Base-by-base conservation (phyloP, 2,329 filamentous ascomycete species). In the Hirsutella thompsonii region DNA sequence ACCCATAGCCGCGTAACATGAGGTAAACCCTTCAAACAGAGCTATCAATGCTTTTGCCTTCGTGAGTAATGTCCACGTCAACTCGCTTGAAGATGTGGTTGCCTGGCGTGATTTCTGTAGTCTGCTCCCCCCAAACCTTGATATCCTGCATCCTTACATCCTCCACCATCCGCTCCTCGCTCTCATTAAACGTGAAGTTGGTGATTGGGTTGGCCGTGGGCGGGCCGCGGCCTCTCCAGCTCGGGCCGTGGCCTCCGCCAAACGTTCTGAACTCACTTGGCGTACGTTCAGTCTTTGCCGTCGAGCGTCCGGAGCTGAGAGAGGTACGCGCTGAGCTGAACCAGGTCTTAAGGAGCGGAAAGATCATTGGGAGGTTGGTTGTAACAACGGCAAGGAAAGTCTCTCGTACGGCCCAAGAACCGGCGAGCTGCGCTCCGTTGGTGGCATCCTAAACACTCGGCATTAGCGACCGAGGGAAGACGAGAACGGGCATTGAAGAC, bases 341-440 rank as follows among this genome's bases (percentile, higher is more conserved):
- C 57, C 62, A 64, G 36, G 45, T 49, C 46, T 63, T 63, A 40
- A 70, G 42, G 2, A 70, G 53, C 8, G 68, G 64, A 53, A 69
- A 68, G 40, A 69, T 55, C 55, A 67, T 61, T 4, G 61, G 63
- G 2, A 66, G 52, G 47, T 67, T 67, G 8, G 63, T 67, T 1
- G 61, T 65, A 36, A 66, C 52, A 29, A 65, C 55, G 3, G 65
- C 64, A 20, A 66, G 60, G 37, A 68, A 68, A 5, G 63, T 62
- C 37, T 68, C 66, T 9, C 64, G 59, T 6, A 62, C 56, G 5
- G 59, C 63, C 64, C 63, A 68, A 2, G 57, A 59, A 3, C 61
- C 63, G 6, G 64, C 62, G 4, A 63, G 53, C 20, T 61, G 56
- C 1, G 63, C 58, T 11, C 63, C 63, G 33, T 66, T 59, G 13